phyloP scores from a whole-genome alignment of 768 basidiomycete genomes.

The Lanmaoa rubissima region DNA sequence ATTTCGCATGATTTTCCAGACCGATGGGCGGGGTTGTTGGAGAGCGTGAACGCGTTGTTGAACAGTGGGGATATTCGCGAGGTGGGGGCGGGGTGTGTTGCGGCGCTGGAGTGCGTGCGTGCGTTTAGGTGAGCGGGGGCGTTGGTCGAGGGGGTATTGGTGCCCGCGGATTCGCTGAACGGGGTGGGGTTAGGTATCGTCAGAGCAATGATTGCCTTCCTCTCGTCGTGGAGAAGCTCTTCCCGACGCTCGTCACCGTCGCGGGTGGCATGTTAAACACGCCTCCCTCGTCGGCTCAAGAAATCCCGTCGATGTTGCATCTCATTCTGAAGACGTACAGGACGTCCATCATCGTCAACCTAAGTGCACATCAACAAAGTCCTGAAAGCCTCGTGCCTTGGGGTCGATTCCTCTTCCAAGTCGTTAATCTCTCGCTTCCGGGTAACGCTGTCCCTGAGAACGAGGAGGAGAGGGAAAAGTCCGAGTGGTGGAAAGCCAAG shows the following conservation, averaged over 20 bases:
- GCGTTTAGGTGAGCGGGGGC: slow-evolving; percentile 40
- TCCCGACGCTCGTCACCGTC: slow-evolving; percentile 76
- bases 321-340: slow-evolving; percentile 87
- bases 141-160: not conserved
- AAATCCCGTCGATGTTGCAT: slow-evolving; percentile 81
- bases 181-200: slow-evolving; percentile 55
- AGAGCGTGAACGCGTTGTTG: slow-evolving; percentile 64
- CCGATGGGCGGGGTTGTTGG: slow-evolving; percentile 68
- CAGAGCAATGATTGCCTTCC: slow-evolving; percentile 60
- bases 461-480: slow-evolving; percentile 71
- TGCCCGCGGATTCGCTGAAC: slow-evolving; percentile 36
- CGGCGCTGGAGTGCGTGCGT: slow-evolving; percentile 72
- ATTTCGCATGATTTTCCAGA: slow-evolving; percentile 78
- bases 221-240: slow-evolving; percentile 56
- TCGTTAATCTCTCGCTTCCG: slow-evolving; percentile 72
- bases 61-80: slow-evolving; percentile 63
- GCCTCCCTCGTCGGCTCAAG: slow-evolving; percentile 57
- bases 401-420: slow-evolving; percentile 78
- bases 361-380: slow-evolving; percentile 73
- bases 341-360: slow-evolving; percentile 71
- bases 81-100: slow-evolving; percentile 80
- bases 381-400: slow-evolving; percentile 79
- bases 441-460: slow-evolving; percentile 64
- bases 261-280: slow-evolving; percentile 66
- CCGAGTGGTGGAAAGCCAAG: slow-evolving; percentile 90